Evolutionary conservation across 495 filamentous ascomycete genomes (phyloP).

Genomic region (Podospora didyma): DNA sequence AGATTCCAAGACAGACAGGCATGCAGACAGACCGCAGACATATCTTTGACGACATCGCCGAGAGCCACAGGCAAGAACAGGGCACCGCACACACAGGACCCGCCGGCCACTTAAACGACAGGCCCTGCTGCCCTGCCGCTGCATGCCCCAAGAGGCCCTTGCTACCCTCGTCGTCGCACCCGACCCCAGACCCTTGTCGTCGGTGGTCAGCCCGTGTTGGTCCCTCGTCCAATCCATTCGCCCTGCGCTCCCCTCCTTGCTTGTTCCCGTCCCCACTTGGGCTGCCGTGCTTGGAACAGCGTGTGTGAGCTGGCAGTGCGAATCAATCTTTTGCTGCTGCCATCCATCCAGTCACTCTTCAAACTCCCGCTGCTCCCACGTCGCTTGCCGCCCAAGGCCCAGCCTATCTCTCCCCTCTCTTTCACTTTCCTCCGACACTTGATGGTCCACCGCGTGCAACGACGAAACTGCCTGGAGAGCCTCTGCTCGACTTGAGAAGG

Average conservation of each 20-base stretch:
- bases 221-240: conserved; percentile 23
- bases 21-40: conserved; percentile 5
- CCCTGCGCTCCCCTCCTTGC: conserved; percentile 16
- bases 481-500: neutral
- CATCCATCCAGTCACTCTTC: conserved; percentile 6
- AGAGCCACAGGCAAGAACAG: conserved; percentile 9
- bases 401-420: conserved; percentile 2
- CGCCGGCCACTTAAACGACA: conserved; percentile 15
- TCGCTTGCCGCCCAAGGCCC: conserved; percentile 1
- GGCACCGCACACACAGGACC: no score
- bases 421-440: conserved; percentile 1
- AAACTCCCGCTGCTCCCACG: conserved; percentile 9
- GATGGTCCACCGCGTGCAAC: neutral
- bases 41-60: conserved; percentile 29
- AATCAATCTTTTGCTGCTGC: conserved; percentile 16
- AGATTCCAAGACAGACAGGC: no score
- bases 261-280: conserved; percentile 19
- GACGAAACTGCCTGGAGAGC: conserved; percentile 2
- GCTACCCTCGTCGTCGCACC: conserved; percentile 16
- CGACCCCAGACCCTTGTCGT: conserved; percentile 26
- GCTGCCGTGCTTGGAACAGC: conserved; percentile 27
- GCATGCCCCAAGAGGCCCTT: no score
- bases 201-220: conserved; percentile 18
- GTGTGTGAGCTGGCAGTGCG: conserved; percentile 30
- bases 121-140: conserved; percentile 6